Evolutionary conservation across 2,329 filamentous ascomycete genomes (phyloP), one percentile per base, ranked within the genome.

Genomic region (Colletotrichum chrysophilum): DNA sequence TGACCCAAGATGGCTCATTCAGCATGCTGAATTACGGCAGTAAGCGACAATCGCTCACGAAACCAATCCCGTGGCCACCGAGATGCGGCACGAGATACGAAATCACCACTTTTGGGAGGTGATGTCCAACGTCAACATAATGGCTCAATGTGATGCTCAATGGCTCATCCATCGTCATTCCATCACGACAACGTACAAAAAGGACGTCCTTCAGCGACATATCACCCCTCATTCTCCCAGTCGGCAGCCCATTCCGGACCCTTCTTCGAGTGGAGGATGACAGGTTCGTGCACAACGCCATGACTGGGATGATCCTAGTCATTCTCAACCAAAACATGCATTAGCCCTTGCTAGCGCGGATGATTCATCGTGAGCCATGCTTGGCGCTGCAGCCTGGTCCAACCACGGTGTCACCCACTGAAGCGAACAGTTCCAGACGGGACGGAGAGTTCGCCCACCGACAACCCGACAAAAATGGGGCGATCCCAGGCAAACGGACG

Each of bases 311-410:
- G n/a, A 36, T 70, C 43, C 71, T 36, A 52, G 26, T 21, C 38
- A 14, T 21, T 26, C 10, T 21, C 8, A 52, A 8, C 6, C 14
- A 70, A 30, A 16, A 18, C 5, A 18, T 21, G 26, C 21, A 18
- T 18, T 4, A 32, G 58, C 34, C 56, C 70, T 48, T 68, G 43
- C 70, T 75, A 75, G 73, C 73, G 73, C 70, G 55, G 73, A 75
- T 75, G 70, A 75, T 73, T 75, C 73, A 75, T 75, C 43, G 24
- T 75, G 70, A 75, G 64, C 73, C 64, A 75, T 62, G n/a, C 64
- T 73, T 68, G 56, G 70, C 56, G 58, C 34, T 21, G 38, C 36
- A 38, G 12, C 26, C 13, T 16, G 24, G 24, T 71, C 69, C 52
- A 36, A 62, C 68, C 68, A 72, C 61, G 16, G 24, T n/a, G 21